Evolutionary conservation across 441 rosid genomes (phyloP), one percentile per base, ranked within the genome.

Genomic region (Biscutella laevigata): DNA sequence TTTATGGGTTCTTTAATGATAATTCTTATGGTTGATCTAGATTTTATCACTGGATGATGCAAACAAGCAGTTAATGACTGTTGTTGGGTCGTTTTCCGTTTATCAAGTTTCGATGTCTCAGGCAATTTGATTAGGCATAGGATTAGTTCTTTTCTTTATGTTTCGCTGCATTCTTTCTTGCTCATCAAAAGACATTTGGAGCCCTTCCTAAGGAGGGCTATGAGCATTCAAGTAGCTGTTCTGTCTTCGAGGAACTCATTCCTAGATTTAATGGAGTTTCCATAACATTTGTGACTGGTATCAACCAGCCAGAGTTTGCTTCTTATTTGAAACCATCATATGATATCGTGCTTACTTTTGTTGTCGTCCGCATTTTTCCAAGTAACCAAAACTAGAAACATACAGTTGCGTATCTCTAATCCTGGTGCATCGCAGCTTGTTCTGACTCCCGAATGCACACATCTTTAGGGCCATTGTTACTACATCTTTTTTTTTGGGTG

Each of bases 41-140:
- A 25, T 12, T 42, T 24, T 11, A 30, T 49, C 50, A 39, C 4
- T 42, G 51, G 7, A 13, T 16, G 49, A 40, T 33, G 29, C 15
- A 24, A 32, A 27, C 25, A 17, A 49, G 57, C 12, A 15, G 39
- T 40, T 45, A 9, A 9, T 59, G 64, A 15, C 15, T 50, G 33
- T 20, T 14, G 26, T 62, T 7, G 17, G 7, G 26, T 14, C 15
- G 54, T 37, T 62, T 44, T 53, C 53, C 17, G 47, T 52, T 41
- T 42, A 10, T 3, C 4, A 13, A 42, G n/a, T 26, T 41, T 51
- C 8, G 10, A 19, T 6, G 37, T 28, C 52, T 46, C 10, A 15
- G 52, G 44, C 39, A 54, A n/a, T 54, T 9, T 54, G 12, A 19
- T 54, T 11, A 27, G 43, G n/a, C 21, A 53, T 16, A 38, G 16